These are phyloP conservation scores for Aspergillus fumigatus DNA, from an alignment of 2,329 filamentous ascomycete genomes.

Conservation along the genomic window DNA sequence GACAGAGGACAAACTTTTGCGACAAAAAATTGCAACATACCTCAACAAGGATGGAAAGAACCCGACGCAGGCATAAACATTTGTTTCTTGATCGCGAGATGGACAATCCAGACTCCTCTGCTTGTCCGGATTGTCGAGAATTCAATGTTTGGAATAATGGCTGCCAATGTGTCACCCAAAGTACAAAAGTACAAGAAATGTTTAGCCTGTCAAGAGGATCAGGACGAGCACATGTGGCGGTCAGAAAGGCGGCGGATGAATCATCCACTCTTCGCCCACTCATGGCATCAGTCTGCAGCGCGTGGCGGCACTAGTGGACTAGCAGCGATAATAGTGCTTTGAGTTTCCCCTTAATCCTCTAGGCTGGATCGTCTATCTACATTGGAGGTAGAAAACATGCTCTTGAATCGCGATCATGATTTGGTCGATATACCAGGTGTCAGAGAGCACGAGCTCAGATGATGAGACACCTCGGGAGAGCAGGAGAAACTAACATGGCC, in stretches of 20 bases:
- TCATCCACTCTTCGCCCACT: constrained; percentile 12
- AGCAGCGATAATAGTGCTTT: not conserved
- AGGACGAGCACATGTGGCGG: constrained; percentile 15
- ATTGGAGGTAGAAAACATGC: not conserved
- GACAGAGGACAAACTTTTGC: not conserved
- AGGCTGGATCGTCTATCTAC: not conserved
- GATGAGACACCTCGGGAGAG: not conserved
- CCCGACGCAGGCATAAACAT: not conserved
- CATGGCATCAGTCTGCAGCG: constrained; percentile 13
- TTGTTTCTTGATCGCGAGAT: not conserved
- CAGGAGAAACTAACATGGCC: not conserved
- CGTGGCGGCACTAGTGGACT: constrained; percentile 7
- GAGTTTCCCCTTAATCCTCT: not conserved
- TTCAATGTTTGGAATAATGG: not conserved
- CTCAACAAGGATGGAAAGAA: not conserved
- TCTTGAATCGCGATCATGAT: not conserved
- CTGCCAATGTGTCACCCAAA: not conserved
- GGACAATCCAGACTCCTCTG: not conserved
- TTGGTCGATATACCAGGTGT: not conserved
- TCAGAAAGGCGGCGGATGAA: constrained; percentile 7
- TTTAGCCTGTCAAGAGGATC: constrained; percentile 14
- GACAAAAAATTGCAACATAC: not conserved
- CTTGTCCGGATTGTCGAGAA: not conserved
- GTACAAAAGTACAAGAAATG: not conserved
- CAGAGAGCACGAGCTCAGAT: not conserved